Conservation (phyloP, 495 filamentous ascomycete species). For the Oleoguttula mirabilis region DNA sequence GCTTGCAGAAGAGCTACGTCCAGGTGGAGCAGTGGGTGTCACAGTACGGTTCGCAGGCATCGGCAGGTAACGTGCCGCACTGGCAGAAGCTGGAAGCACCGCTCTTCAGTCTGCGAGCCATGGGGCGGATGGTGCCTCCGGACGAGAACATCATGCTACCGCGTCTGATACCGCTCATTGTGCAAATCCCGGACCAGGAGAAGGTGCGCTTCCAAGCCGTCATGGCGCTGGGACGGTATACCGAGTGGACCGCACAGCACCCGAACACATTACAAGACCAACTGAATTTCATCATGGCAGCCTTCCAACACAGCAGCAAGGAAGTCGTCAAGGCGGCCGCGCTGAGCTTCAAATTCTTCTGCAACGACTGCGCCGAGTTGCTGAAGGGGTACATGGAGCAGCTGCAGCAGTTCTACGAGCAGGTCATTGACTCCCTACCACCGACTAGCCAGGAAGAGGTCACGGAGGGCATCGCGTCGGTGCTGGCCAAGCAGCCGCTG, state of each 20-base stretch:
- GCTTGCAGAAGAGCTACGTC: constrained; percentile 72
- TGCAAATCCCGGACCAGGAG: constrained; percentile 89
- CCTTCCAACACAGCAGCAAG: constrained; percentile 70
- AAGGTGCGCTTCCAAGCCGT: constrained; percentile 94
- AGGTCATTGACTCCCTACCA: constrained; percentile 72
- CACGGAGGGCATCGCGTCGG: constrained; percentile 84
- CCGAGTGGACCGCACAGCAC: constrained; percentile 92
- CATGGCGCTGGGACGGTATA: constrained; percentile 92
- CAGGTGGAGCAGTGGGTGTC: constrained; percentile 78
- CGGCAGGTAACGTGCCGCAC: constrained; percentile 63
- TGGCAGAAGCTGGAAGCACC: constrained; percentile 96
- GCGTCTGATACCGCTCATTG: constrained; percentile 80
- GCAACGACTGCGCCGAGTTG: constrained; percentile 79
- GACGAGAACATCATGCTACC: constrained; percentile 77
- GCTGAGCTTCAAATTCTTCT: constrained; percentile 92
- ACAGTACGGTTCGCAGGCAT: constrained; percentile 64
- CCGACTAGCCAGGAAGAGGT: constrained; percentile 83
- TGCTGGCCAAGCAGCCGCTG: constrained; percentile 73
- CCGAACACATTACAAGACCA: constrained; percentile 84
- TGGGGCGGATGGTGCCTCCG: constrained; percentile 91
- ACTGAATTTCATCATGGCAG: constrained; percentile 84
- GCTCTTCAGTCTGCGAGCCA: constrained; percentile 86
- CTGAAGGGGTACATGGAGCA: constrained; percentile 67
- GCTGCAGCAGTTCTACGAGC: constrained; percentile 83
- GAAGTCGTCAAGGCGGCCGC: constrained; percentile 87